Percentiles rank a stretch among this genome's conserved stretches.
These are phyloP conservation scores for Plasmodium vivax DNA, from an alignment of 169 alveolate genomes.

Conservation along the genomic window DNA sequence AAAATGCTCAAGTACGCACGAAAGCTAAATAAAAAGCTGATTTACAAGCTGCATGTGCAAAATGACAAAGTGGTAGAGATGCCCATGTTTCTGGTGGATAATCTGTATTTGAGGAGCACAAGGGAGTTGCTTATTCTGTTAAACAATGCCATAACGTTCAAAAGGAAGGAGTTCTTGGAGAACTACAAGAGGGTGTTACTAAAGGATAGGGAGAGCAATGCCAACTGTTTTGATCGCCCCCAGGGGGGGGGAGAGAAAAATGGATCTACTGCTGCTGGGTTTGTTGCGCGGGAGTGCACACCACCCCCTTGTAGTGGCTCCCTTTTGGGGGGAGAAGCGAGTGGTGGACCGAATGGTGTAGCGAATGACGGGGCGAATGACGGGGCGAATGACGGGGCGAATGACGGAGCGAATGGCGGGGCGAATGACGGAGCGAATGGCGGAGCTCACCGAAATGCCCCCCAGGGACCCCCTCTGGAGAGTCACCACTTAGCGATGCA, in stretches of 20 bases:
- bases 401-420: too few relatives aligned
- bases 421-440: too few relatives aligned
- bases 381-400: too few relatives aligned
- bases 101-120: conserved; percentile 45
- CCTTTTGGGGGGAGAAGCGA: not conserved
- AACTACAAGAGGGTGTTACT: conserved; percentile 52
- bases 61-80: conserved; percentile 68
- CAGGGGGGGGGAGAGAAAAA: not conserved
- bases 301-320: not conserved
- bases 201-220: not conserved
- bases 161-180: conserved; percentile 32
- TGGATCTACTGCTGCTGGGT: not conserved
- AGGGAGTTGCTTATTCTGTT: conserved; percentile 36
- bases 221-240: not conserved
- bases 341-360: too few relatives aligned
- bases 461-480: not conserved
- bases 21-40: conserved; percentile 34
- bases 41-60: conserved; percentile 55
- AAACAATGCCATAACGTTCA: conserved; percentile 36
- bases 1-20: conserved; percentile 47
- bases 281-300: not conserved
- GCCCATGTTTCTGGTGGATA: conserved; percentile 72
- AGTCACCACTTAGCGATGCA: not conserved
- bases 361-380: too few relatives aligned
- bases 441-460: not conserved